Base-by-base conservation (phyloP, 2,329 filamentous ascomycete genomes). In the Diaporthe ampelina region DNA sequence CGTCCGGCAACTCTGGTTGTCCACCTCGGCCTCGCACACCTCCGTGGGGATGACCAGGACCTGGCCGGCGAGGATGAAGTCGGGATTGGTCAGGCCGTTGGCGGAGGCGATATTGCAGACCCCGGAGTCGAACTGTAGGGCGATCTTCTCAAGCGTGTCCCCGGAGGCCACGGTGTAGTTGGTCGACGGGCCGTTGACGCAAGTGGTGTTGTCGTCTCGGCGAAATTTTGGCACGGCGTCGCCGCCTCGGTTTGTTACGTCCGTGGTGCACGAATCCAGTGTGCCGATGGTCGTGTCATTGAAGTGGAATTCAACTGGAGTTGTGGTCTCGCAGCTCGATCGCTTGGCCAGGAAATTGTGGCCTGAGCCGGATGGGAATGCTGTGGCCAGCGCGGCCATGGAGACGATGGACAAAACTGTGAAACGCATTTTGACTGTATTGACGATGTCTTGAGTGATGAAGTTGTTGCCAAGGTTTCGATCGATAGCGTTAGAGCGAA, bases 71-170 rank as follows among this genome's bases (percentile, higher is more conserved):
- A 61, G 17, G 43, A 72, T 37, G 13, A 63, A 72, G 45, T 72
- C 70, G 1, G 70, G 70, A 9, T 72, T 54, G 17, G 43, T 43
- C 17, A 72, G 21, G 7, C 70, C 45, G 29, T 48, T 63, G 56
- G 70, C 70, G 2, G 11, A 1, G 32, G 70, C 70, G 57, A 72
- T 63, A 32, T 72, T 72, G 70, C 70, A 72, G 56, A 72, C 70
- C 1, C 70, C 70, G 4, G 70, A 63, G 29, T 61, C 48, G 45
- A 63, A 72, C n/a, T 63, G 43, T 32, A 40, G 29, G 10, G 70
- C 70, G 21, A 72, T 72, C 57, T 65, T 65, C 70, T 72, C 70
- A 21, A 72, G 56, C 13, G 70, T 63, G 6, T 72, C 70, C n/a
- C 45, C 45, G 10, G 70, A 32, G 21, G 15, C 45, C 21, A 72